Base-by-base conservation (phyloP, 2,329 filamentous ascomycete genomes). In the Tolypocladium tundrense region DNA sequence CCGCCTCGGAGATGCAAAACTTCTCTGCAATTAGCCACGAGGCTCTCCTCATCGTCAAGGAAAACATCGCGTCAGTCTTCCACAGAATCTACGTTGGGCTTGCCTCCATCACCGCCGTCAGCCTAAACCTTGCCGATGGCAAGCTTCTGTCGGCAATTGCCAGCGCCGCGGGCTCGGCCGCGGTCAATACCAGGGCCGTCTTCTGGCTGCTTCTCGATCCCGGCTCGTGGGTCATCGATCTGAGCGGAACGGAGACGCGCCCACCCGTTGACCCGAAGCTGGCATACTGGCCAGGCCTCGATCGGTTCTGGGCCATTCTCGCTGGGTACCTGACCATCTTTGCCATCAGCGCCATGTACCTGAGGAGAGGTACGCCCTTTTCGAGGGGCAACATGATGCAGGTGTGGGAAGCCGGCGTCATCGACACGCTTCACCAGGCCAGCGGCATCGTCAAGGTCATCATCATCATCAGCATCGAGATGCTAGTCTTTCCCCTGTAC, bases 371-470 rank as follows among this genome's bases (percentile, higher is more conserved):
- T 33, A 82, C 82, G 7, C 84, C 89, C 0, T 82, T 96, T 62
- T 86, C 87, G 2, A 75, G 75, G 1, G 74, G 77, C 4, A 77
- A 77, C 58, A 72, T 80, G 1, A 77, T 81, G 55, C 81, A 83
- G 59, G 82, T 84, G 39, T 83, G 81, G 79, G 92, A 97, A 70
- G 88, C 87, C 31, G 82, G 86, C 9, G 72, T 97, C 48, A 87
- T 93, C 31, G 93, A 97, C 62, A 81, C 87, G 1, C 79, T 99
- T 27, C 87, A 91, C 62, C 95, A 99, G 78, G 94, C 94, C 53
- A 95, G 94, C 48, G 94, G 95, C 16, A 93, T 99, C 11, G 86
- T 97, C 79, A 99, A 99, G 72, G 94, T 99, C 27, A 96, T 99
- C 55, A 77, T 97, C 60, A 97, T 99, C 67, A 99, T 99, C 63